Conservation (phyloP, 805 yeast genomes). For the Yarrowia hollandica region DNA sequence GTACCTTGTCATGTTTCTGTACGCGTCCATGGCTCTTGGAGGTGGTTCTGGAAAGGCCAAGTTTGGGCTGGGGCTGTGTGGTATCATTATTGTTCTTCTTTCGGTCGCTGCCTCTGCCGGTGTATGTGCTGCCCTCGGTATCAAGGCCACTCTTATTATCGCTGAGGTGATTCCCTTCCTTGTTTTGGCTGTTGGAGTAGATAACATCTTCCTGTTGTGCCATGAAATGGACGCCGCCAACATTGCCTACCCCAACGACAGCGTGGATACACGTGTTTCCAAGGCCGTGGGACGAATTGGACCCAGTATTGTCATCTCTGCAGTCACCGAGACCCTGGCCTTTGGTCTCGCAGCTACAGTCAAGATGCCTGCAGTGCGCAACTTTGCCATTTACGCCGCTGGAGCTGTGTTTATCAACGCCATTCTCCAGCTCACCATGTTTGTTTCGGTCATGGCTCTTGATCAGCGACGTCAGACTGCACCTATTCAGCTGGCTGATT, state of each 20-base stretch:
- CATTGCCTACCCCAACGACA: conserved; percentile 48
- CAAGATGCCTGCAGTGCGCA: conserved; percentile 93
- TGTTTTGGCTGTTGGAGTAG: conserved; percentile 93
- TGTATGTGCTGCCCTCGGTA: conserved; percentile 67
- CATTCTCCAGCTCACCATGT: conserved; percentile 74
- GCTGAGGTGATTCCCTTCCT: conserved; percentile 96
- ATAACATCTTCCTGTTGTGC: conserved; percentile 82
- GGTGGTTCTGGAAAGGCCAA: conserved; percentile 56
- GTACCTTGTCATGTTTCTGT: conserved; percentile 81
- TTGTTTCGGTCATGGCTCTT: conserved; percentile 66
- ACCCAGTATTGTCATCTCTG: conserved; percentile 79
- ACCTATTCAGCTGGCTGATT: conserved; percentile 42
- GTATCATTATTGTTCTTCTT: conserved; percentile 74
- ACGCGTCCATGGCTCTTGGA: conserved; percentile 80
- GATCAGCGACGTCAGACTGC: conserved; percentile 54
- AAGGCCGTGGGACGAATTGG: conserved; percentile 72
- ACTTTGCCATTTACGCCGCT: conserved; percentile 89
- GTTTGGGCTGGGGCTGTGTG: conserved; percentile 76
- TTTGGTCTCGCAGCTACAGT: conserved; percentile 78
- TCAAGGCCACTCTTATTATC: conserved; percentile 84
- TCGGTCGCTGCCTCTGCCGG: conserved; percentile 87
- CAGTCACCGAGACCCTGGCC: conserved; percentile 75
- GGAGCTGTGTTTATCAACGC: conserved; percentile 80
- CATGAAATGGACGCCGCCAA: conserved; percentile 69
- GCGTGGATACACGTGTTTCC: conserved; percentile 60